phyloP scores from a whole-genome alignment of 2,329 filamentous ascomycete species.

The Cladophialophora yegresii region DNA sequence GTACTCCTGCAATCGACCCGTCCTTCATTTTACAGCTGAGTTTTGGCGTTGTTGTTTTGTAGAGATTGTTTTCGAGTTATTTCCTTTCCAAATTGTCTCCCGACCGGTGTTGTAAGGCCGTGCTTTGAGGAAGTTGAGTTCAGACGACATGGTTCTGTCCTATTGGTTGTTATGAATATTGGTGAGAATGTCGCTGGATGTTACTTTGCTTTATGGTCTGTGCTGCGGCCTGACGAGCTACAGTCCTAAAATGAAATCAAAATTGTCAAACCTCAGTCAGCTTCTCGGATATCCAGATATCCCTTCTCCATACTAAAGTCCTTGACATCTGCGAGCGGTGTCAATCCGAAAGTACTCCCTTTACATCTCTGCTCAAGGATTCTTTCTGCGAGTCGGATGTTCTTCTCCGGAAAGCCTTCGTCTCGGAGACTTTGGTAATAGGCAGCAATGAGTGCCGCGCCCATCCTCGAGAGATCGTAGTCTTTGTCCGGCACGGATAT shows the following conservation, averaged over 20 bases:
- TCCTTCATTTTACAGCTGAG: constrained; percentile 3
- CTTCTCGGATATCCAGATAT: constrained; percentile 14
- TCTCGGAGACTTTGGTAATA: constrained; percentile 35
- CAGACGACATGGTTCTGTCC: not conserved
- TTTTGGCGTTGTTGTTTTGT: constrained; percentile 5
- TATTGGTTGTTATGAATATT: not conserved
- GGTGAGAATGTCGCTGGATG: not conserved
- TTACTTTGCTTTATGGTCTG: not conserved
- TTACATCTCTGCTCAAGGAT: constrained; percentile 28
- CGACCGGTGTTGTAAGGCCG: not conserved
- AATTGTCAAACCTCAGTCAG: not conserved
- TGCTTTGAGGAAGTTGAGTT: not conserved
- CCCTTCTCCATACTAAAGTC: constrained; percentile 16
- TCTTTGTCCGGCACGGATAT: constrained; percentile 14
- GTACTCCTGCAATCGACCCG: constrained; percentile 1
- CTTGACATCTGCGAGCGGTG: constrained; percentile 28
- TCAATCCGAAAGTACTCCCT: constrained; percentile 23
- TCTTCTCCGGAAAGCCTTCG: constrained; percentile 34
- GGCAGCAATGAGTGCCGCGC: constrained; percentile 29
- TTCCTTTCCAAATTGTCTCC: not conserved
- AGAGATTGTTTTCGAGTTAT: not conserved
- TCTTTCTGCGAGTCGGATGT: constrained; percentile 31
- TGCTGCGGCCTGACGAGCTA: not conserved
- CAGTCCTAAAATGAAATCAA: not conserved
- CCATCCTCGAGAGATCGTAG: constrained; percentile 25